These are phyloP conservation scores for Raffaelea deltoideospora DNA, from an alignment of 2,329 filamentous ascomycete species.

Conservation along the genomic window DNA sequence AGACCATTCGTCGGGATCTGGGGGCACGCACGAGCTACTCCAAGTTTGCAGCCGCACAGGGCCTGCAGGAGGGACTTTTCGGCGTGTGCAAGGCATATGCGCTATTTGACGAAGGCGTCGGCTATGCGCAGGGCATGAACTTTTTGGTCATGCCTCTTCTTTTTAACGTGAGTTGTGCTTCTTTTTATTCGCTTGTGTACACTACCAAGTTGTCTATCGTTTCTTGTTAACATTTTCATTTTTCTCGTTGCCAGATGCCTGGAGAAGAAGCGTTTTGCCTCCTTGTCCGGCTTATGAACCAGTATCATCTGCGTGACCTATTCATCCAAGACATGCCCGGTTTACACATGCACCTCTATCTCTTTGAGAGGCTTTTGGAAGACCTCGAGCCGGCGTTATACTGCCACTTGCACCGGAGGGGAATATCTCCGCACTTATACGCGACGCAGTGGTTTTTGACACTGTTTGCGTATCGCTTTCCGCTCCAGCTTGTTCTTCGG, in stretches of 20 bases:
- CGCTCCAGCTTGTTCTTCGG: slow-evolving; percentile 83
- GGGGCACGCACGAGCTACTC: slow-evolving; percentile 91
- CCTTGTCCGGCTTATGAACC: slow-evolving; percentile 88
- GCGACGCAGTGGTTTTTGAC: slow-evolving; percentile 99
- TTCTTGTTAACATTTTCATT: no score
- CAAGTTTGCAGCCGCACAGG: slow-evolving; percentile 82
- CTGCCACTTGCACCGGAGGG: slow-evolving; percentile 77
- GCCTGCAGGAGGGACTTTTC: slow-evolving; percentile 85
- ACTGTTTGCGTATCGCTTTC: slow-evolving; percentile 95
- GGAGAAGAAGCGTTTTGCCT: slow-evolving; percentile 95
- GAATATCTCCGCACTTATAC: slow-evolving; percentile 83
- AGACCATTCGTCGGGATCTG: slow-evolving; percentile 77
- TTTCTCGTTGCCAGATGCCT: no score
- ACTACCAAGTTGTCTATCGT: no score
- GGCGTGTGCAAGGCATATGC: slow-evolving; percentile 96
- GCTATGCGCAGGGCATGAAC: slow-evolving; percentile 98
- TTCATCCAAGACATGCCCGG: slow-evolving; percentile 96
- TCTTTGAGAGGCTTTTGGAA: slow-evolving; percentile 87
- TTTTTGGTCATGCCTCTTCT: slow-evolving; percentile 93
- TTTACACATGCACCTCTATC: slow-evolving; percentile 81
- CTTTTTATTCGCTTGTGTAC: not conserved
- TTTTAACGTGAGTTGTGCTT: slow-evolving; percentile 57
- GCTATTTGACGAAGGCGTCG: slow-evolving; percentile 82
- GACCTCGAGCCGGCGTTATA: slow-evolving; percentile 89
- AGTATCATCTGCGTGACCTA: slow-evolving; percentile 82